Base-by-base conservation (phyloP, 2,329 filamentous ascomycete species). In the Fusarium pseudonygamai region DNA sequence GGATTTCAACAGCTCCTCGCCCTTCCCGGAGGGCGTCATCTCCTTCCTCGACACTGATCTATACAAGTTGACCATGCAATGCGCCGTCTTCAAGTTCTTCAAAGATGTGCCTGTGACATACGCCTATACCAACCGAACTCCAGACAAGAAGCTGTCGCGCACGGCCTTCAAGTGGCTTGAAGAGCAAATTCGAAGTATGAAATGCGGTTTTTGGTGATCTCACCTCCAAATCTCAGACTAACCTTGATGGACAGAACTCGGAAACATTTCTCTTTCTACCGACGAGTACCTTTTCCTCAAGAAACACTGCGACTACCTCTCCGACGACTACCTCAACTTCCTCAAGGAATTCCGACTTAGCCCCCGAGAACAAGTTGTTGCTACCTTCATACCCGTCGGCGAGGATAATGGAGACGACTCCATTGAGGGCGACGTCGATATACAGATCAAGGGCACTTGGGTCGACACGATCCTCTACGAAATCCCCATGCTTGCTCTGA, bases 61-160 rank as follows among this genome's bases (percentile, higher is more conserved):
- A 69, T 99, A 98, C 89, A 99, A 99, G 84, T 84, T 99, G 83
- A 99, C 96, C 26, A 99, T 99, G 96, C 96, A 99, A 92, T 97
- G 93, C 80, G 95, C 95, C 70, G 92, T 98, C 74, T 89, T 97
- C 76, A 97, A 97, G 83, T 97, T 95, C 85, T 98, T 97, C 82
- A 92, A 92, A 39, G 87, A 95, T 65, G 85, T 91, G 77, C 89
- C 92, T 49, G 96, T 98, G 66, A 95, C 93, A 6, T 99, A 98
- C 80, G 91, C 93, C 67, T 98, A 97, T 84, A 98, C 95, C 58
- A 99, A 99, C 81, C 93, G 96, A 57, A 99, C 96, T 3, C 94
- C 94, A 13, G 91, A 97, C 70, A 97, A 98, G 90, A 95, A 95
- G 81, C 87, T 99, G 67, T 97, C 91, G 32, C 90, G 94, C 76